Evolutionary conservation across 2,329 filamentous ascomycete genomes (phyloP), one percentile per base, ranked within the genome.

Genomic region (Ophidiomyces ophidiicola): DNA sequence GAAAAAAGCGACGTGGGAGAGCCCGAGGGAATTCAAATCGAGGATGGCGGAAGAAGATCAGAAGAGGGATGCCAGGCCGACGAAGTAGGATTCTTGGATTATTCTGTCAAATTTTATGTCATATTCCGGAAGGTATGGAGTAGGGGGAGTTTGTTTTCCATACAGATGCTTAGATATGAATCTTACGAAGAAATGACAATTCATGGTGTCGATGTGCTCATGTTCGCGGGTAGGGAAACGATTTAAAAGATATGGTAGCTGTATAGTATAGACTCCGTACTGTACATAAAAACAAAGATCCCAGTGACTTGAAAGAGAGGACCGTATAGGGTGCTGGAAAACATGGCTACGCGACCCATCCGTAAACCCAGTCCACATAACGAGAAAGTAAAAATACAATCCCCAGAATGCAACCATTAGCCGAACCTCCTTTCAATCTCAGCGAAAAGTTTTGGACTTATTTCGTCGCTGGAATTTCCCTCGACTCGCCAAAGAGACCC

Each of bases 401-500:
- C 10, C 32, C 5, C 12, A 2, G 14, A 14, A 24, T 19, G 14
- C 2, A 17, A 14, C 32, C 15, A 34, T 44, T 31, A 56, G 44
- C 59, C 69, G 62, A 96, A 96, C 41, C 81, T 72, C 54, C 68
- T 74, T 63, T 83, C 78, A 58, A 98, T 83, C 62, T 94, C 86
- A 6, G 68, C 63, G 54, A 85, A 82, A 19, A 98, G 68, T 66
- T 86, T 78, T n/a, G 90, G 90, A 39, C 74, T 87, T 51, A 98
- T 98, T 64, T 96, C 90, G 55, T 98, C 84, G 55, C 86, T 94
- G 58, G 78, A 88, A 62, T 87, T 76, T 15, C 90, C 90, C 50
- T 84, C 70, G 3, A 94, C 85, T 45, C 84, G 83, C 74, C 82
- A 85, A 25, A 98, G 64, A 8, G 94, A 78, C 6, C 84, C 85